Percentiles rank a stretch among this genome's conserved stretches.
These are phyloP conservation scores for Paramecium caudatum DNA, from an alignment of 73 alveolate genomes.

Conservation along the genomic window DNA sequence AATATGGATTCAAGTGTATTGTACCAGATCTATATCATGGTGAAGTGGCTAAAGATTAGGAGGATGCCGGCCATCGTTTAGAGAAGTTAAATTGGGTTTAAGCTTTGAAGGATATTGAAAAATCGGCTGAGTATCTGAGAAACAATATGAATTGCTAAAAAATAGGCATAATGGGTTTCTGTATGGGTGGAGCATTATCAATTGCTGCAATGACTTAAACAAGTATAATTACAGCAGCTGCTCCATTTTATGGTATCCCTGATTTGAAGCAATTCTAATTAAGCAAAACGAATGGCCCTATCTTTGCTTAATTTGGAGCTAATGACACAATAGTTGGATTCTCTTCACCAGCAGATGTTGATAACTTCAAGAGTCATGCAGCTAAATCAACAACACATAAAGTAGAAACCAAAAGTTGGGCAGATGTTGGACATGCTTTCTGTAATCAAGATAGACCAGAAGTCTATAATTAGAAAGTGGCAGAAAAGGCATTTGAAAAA, in stretches of 20 bases:
- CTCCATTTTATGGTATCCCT: conserved; percentile 74
- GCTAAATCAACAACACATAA: background rate
- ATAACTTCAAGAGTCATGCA: conserved; percentile 42
- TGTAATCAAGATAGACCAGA: conserved; percentile 45
- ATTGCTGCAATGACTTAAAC: conserved; percentile 59
- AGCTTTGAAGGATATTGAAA: conserved; percentile 34
- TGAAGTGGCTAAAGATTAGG: conserved; percentile 40
- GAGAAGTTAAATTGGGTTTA: conserved; percentile 32
- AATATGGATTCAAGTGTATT: conserved; percentile 10
- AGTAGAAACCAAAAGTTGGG: background rate
- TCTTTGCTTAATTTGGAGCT: conserved; percentile 70
- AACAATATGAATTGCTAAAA: background rate
- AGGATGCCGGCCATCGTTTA: conserved; percentile 54
- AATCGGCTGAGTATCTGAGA: background rate
- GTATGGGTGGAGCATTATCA: conserved; percentile 77
- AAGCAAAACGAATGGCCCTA: conserved; percentile 55
- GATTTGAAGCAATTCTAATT: conserved; percentile 51
- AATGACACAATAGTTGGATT: conserved; percentile 68
- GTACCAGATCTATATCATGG: conserved; percentile 55
- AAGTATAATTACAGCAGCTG: conserved; percentile 58
- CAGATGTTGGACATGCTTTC: conserved; percentile 55
- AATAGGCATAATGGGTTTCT: conserved; percentile 54
- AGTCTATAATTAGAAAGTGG: too few relatives aligned
- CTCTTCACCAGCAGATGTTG: conserved; percentile 54
- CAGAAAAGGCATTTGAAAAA: background rate